Evolutionary conservation across 2,329 filamentous ascomycete species (phyloP), one percentile per base, ranked within the genome.

Genomic region (Pseudogymnoascus sp.): DNA sequence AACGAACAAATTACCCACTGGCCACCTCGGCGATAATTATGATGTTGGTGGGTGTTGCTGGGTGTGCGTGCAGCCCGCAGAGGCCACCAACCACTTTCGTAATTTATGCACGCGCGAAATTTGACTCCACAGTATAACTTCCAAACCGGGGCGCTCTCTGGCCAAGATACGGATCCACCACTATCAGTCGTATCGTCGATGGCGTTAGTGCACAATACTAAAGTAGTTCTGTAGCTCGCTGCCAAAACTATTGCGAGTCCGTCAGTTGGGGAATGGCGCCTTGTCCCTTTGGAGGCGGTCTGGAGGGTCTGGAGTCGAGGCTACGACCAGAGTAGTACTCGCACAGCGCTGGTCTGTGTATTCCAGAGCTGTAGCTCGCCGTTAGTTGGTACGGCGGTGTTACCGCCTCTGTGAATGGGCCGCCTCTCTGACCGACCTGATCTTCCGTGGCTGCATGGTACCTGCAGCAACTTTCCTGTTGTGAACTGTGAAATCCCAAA

Each of bases 61-160:
- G 50, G 25, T 18, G 50, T 56, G 50, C 28, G n/a, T 56, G n/a
- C 10, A 56, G 28, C 28, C n/a, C 47, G 25, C 25, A 56, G n/a
- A 56, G 47, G 25, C 47, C 47, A 56, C 47, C 50, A 33, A 56
- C 50, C 50, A 56, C 50, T 56, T 56, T 56, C 50, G 50, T 56
- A 31, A 18, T 33, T 56, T 56, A 56, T 56, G 50, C 50, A 56
- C 28, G 50, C 28, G 50, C 50, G 50, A 56, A 56, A 56, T 56
- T 56, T 56, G 50, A 33, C 50, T 56, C 50, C 50, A 56, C 50
- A 56, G 50, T 56, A 56, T 56, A 56, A 56, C 50, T 56, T 56
- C 28, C 47, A 11, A 18, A 56, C 50, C 28, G n/a, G 50, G 50
- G 50, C 50, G 6, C 28, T 33, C 4, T 12, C 2, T 56, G 50